Evolutionary conservation across 805 yeast species (phyloP).

Genomic region (Starmerella stigmatis): DNA sequence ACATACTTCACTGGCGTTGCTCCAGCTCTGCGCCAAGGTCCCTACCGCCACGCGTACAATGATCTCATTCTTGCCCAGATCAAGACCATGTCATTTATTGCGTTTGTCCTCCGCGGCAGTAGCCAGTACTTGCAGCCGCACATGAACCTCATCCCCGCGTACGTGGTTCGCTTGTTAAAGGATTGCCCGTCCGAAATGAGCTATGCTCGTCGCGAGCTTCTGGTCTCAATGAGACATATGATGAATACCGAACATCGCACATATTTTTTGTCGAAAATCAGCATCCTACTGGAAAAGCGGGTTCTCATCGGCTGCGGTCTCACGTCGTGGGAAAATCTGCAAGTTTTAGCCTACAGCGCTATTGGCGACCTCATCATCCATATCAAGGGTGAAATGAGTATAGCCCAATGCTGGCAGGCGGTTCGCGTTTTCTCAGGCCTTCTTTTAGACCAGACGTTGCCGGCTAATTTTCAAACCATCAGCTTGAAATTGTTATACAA

Average conservation of each 20-base stretch:
- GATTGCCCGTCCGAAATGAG: constrained; percentile 94
- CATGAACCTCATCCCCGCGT: constrained; percentile 66
- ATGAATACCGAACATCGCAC: constrained; percentile 77
- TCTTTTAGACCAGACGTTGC: constrained; percentile 65
- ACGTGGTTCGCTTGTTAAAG: constrained; percentile 72
- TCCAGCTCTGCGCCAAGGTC: constrained; percentile 44
- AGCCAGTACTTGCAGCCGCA: constrained; percentile 52
- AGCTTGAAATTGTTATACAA: constrained; percentile 94
- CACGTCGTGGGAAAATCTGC: constrained; percentile 76
- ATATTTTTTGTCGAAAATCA: constrained; percentile 75
- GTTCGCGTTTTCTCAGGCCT: constrained; percentile 72
- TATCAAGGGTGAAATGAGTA: constrained; percentile 70
- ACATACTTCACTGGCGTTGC: constrained; percentile 60
- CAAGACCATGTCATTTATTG: constrained; percentile 88
- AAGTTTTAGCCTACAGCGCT: constrained; percentile 89
- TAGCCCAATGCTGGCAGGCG: constrained; percentile 78
- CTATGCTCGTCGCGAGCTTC: constrained; percentile 79
- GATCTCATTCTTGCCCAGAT: constrained; percentile 90
- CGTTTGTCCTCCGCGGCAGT: constrained; percentile 80
- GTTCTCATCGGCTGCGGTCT: constrained; percentile 87
- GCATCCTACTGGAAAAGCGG: constrained; percentile 71
- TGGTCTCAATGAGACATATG: constrained; percentile 93
- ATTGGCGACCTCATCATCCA: constrained; percentile 94
- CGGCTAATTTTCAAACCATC: constrained; percentile 87
- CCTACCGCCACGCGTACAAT: constrained; percentile 65